Evolutionary conservation across 179 eudicot genomes (phyloP).

Genomic region (Gypsophila paniculata): DNA sequence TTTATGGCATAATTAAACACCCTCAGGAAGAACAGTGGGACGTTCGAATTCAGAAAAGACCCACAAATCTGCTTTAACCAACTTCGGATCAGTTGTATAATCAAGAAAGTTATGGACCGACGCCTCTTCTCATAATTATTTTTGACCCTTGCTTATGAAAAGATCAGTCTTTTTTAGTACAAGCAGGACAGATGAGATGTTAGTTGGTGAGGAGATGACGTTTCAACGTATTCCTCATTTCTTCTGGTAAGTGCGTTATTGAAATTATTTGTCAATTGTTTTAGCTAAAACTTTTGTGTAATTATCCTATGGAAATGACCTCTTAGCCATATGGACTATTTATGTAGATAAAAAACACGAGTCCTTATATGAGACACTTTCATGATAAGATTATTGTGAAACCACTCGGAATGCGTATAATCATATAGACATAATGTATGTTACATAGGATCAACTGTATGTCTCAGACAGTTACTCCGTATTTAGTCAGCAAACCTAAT

Average conservation of each 20-base stretch:
- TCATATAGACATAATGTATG: no score
- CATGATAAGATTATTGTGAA: no score
- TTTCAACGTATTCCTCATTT: constrained; percentile 17
- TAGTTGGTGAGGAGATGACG: constrained; percentile 31
- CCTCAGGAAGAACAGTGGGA: background rate
- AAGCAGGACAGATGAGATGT: constrained; percentile 25
- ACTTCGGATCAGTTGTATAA: constrained; percentile 9
- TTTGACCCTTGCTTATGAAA: constrained; percentile 30
- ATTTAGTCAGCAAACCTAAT: no score
- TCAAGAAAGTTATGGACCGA: constrained; percentile 6
- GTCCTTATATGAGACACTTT: no score
- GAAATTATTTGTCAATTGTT: background rate
- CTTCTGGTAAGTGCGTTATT: constrained; percentile 26
- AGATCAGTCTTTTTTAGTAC: constrained; percentile 26
- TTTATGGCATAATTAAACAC: constrained; percentile 25
- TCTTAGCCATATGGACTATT: background rate
- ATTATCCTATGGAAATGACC: background rate
- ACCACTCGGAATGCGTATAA: no score
- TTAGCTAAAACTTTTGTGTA: no score
- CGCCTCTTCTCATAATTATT: constrained; percentile 24
- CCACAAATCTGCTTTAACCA: constrained; percentile 20
- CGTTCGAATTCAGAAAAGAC: background rate
- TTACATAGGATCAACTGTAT: no score
- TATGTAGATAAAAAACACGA: background rate
- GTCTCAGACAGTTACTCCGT: no score